phyloP scores from a whole-genome alignment of 2,329 filamentous ascomycete genomes.

The Sporothrix sp. region DNA sequence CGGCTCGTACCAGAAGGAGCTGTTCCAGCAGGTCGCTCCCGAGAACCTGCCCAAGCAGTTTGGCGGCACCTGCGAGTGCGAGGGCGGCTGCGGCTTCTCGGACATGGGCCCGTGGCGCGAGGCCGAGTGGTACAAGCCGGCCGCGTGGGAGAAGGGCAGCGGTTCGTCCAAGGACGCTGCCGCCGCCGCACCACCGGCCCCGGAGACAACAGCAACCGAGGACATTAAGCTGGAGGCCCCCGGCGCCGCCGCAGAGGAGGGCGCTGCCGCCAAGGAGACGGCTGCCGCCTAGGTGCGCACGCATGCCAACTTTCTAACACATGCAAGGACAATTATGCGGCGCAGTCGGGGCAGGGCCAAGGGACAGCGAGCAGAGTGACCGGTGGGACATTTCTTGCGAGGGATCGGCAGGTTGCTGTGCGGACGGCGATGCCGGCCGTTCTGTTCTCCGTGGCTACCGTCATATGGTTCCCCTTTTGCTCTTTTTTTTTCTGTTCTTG shows the following conservation, averaged over 20 bases:
- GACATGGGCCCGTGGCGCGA: slow-evolving; percentile 88
- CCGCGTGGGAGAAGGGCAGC: slow-evolving; percentile 47
- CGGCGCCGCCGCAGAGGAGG: slow-evolving; percentile 26
- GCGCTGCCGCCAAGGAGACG: slow-evolving; percentile 28
- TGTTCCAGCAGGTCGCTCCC: slow-evolving; percentile 72
- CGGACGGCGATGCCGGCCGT: too few relatives aligned
- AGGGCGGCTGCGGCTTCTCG: slow-evolving; percentile 73
- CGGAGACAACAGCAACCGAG: slow-evolving; percentile 23
- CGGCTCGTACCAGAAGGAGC: slow-evolving; percentile 67
- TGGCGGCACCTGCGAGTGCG: slow-evolving; percentile 74
- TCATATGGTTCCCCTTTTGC: not conserved
- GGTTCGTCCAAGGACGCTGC: slow-evolving; percentile 29
- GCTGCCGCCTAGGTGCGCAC: slow-evolving; percentile 19
- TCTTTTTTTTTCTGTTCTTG: not conserved
- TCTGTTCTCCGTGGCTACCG: not conserved
- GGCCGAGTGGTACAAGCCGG: slow-evolving; percentile 52
- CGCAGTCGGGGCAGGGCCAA: not conserved
- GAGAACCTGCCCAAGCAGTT: slow-evolving; percentile 86
- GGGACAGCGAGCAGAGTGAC: not conserved
- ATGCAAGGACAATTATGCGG: not conserved
- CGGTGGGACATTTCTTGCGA: too few relatives aligned
- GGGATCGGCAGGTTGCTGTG: not conserved
- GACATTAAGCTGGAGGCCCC: slow-evolving; percentile 28
- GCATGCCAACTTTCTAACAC: not conserved
- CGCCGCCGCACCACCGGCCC: slow-evolving; percentile 16